Evolutionary conservation across 176 grass and related monocot genomes (phyloP), one percentile per base, ranked within the genome.

Genomic region (Rhynchospora pubera): DNA sequence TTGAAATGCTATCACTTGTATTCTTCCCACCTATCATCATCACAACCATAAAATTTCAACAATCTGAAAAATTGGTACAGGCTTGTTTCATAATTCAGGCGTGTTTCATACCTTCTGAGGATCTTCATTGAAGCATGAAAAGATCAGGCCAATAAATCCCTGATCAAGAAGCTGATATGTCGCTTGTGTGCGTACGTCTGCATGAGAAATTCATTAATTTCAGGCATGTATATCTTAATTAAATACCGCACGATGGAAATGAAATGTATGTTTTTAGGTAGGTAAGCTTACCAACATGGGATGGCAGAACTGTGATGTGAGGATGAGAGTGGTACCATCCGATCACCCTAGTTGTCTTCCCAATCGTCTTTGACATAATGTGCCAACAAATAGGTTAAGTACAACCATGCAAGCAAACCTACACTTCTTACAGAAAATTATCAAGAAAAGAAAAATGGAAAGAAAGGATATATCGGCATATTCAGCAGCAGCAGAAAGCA

Each of bases 311-410:
- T 1, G 96, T 99, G 81, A 99, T 99, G 75, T 99, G 96, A 39
- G 96, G 96, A 89, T 99, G 96, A 23, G 96, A 99, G 86, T 99
- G 96, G 63, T 99, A 95, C 96, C 96, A 99, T 32, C 96, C 96
- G 39, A 99, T 99, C 22, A 99, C 96, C 84, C 96, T 92, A 51
- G 96, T 99, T 24, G 89, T 94, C 60, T 50, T 91, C 62, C 93
- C 93, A 59, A 91, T 93, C 30, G 76, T 73, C 48, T 48, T 28
- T 67, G 96, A 91, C 96, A 99, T 93, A 79, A 39, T 89, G 94
- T 97, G 86, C 83, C 80, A 83, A 69, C 26, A 55, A 73, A 89
- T 22, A 97, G 91, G 89, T 72, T 65, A 86, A 81, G 84, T 43
- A 44, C 23, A 84, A 76, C 80, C 78, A 80, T 26, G 3, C 13